A percentile compares a stretch with the other conserved stretches of the same genome.
Conservation (phyloP, 176 grass and related monocot species). For the Oryza officinalis region DNA sequence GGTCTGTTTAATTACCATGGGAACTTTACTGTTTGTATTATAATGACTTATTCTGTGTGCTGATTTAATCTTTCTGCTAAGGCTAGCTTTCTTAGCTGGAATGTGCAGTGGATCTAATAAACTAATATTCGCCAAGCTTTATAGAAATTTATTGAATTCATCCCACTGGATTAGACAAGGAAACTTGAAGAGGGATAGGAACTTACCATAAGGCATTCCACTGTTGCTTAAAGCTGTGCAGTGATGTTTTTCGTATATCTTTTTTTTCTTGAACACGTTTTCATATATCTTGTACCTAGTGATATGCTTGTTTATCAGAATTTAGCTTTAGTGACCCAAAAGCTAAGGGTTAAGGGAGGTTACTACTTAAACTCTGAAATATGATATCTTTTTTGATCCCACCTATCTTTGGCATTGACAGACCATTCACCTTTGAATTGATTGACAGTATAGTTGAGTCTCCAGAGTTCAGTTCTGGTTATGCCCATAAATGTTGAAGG, state of each 20-base stretch:
- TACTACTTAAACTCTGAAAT: neutral
- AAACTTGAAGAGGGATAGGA: neutral
- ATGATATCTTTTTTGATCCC: conserved; percentile 10
- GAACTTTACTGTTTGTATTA: neutral
- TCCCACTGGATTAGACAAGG: neutral
- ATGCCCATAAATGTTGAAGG: neutral
- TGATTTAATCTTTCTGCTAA: conserved; percentile 20
- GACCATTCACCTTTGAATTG: neutral
- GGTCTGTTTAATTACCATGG: neutral
- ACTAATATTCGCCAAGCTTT: neutral
- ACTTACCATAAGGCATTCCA: neutral
- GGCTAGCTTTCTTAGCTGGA: neutral
- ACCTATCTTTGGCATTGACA: neutral
- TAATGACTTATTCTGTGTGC: neutral
- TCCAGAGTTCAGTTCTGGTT: neutral
- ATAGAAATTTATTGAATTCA: neutral
- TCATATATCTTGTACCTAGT: neutral
- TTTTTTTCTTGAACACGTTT: neutral
- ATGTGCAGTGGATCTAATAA: conserved; percentile 1
- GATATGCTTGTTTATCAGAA: conserved; percentile 5
- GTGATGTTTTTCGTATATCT: neutral
- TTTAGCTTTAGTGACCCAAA: conserved; percentile 7
- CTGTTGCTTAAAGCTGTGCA: neutral
- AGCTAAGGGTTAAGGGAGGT: neutral
- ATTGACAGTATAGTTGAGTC: conserved; percentile 10